A percentile compares a stretch with the other conserved stretches of the same genome.
These are phyloP conservation scores for Gautieria morchelliformis DNA, from an alignment of 768 basidiomycete species.

Conservation along the genomic window DNA sequence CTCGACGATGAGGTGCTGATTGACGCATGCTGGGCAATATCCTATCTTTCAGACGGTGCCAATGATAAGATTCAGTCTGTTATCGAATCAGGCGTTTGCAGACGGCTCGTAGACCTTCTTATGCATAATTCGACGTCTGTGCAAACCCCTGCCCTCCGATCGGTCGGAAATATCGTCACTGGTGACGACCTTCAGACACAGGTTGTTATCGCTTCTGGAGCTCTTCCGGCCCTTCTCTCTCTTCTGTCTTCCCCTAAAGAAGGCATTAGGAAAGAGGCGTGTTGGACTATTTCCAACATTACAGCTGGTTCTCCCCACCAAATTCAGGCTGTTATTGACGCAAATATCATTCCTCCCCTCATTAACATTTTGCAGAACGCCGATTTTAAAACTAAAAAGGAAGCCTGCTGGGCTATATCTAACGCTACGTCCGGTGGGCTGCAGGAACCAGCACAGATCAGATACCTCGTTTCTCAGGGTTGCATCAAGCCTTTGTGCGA, in stretches of 20 bases:
- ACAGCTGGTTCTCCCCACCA: slow-evolving; percentile 96
- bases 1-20: slow-evolving; percentile 98
- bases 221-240: slow-evolving; percentile 87
- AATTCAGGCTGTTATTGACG: slow-evolving; percentile 96
- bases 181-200: slow-evolving; percentile 99
- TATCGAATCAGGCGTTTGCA: slow-evolving; percentile 95
- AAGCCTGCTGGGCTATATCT: slow-evolving; percentile 99
- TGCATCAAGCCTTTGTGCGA: slow-evolving; percentile 99
- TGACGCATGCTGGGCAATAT: slow-evolving; percentile 99
- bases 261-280: slow-evolving; percentile 98
- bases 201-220: slow-evolving; percentile 96
- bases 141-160: slow-evolving; percentile 95
- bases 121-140: slow-evolving; percentile 94
- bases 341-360: slow-evolving; percentile 94
- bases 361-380: slow-evolving; percentile 97
- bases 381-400: slow-evolving; percentile 99
- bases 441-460: slow-evolving; percentile 93
- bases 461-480: slow-evolving; percentile 94
- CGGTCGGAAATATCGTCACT: slow-evolving; percentile 98
- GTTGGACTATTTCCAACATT: slow-evolving; percentile 99
- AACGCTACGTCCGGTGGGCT: slow-evolving; percentile 98
- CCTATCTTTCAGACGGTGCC: slow-evolving; percentile 96
- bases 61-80: slow-evolving; percentile 99
- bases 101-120: slow-evolving; percentile 92
- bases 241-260: slow-evolving; percentile 95